These are phyloP conservation scores for Pontederia crassipes DNA, from an alignment of 176 grass and related monocot species.

Conservation along the genomic window DNA sequence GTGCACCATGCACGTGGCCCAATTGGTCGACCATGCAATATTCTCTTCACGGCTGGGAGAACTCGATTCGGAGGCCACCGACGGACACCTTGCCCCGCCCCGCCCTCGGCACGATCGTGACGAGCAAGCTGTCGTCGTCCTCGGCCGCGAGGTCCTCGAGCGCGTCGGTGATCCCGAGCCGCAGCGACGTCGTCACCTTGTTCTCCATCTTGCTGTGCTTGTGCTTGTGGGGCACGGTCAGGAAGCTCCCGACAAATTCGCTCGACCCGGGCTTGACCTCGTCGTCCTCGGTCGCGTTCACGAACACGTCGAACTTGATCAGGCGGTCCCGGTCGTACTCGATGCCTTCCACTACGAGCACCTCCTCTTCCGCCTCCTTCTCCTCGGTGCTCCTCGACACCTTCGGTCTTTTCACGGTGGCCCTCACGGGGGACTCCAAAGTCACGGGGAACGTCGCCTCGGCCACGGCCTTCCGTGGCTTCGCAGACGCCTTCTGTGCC, in stretches of 20 bases:
- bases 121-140: conserved; percentile 29
- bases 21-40: no score
- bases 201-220: background rate
- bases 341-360: conserved; percentile 46
- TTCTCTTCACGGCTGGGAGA: conserved; percentile 13
- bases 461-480: background rate
- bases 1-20: no score
- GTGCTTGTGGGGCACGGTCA: conserved; percentile 25
- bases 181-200: conserved; percentile 23
- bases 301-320: conserved; percentile 67
- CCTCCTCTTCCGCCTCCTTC: conserved; percentile 54
- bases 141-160: conserved; percentile 42
- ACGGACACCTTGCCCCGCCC: conserved; percentile 27
- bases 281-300: conserved; percentile 24
- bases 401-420: conserved; percentile 35
- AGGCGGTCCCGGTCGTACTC: conserved; percentile 22
- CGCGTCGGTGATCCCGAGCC: conserved; percentile 49
- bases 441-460: conserved; percentile 33
- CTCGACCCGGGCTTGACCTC: conserved; percentile 1
- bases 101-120: conserved; percentile 46
- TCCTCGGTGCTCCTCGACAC: conserved; percentile 19
- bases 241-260: conserved; percentile 53
- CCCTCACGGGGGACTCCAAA: conserved; percentile 15
- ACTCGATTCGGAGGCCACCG: conserved; percentile 30
- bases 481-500: no score